Evolutionary conservation across 148 eudicot species (phyloP).

Genomic region (Silene conica): DNA sequence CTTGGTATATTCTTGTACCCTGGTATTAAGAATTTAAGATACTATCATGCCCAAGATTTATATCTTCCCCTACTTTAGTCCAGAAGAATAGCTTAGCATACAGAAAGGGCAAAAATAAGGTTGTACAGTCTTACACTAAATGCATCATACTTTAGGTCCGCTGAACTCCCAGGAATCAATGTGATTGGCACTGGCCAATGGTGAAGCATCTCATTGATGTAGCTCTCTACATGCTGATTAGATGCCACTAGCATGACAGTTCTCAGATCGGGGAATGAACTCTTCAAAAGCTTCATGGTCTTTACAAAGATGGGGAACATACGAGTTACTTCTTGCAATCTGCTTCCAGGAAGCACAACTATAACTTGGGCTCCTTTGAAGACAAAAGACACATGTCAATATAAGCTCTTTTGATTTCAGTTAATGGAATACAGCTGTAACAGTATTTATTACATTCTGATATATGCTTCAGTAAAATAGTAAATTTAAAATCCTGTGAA

Average conservation of each 20-base stretch:
- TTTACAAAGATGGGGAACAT: slow-evolving; percentile 78
- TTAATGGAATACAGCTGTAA: background rate
- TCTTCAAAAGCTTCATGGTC: slow-evolving; percentile 53
- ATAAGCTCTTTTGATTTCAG: background rate
- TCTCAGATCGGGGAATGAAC: slow-evolving; percentile 44
- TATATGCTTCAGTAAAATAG: background rate
- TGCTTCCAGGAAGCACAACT: slow-evolving; percentile 89
- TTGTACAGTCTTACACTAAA: slow-evolving; percentile 50
- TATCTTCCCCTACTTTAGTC: too few relatives aligned
- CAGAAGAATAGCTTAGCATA: background rate
- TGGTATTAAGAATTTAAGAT: too few relatives aligned
- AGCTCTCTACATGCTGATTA: slow-evolving; percentile 65
- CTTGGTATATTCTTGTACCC: too few relatives aligned
- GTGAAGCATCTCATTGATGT: slow-evolving; percentile 36
- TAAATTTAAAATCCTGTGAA: background rate
- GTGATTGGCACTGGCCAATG: slow-evolving; percentile 57
- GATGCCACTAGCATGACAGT: slow-evolving; percentile 69
- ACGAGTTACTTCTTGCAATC: slow-evolving; percentile 88
- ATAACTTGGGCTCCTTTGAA: slow-evolving; percentile 56
- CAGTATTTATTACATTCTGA: background rate
- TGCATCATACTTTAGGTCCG: slow-evolving; percentile 52
- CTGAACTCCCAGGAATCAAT: slow-evolving; percentile 60
- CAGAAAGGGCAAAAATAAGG: background rate
- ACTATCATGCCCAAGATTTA: too few relatives aligned
- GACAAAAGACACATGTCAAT: slow-evolving; percentile 6